Evolutionary conservation across 2,329 filamentous ascomycete species (phyloP).

Genomic region (Phyllosticta citriasiana): DNA sequence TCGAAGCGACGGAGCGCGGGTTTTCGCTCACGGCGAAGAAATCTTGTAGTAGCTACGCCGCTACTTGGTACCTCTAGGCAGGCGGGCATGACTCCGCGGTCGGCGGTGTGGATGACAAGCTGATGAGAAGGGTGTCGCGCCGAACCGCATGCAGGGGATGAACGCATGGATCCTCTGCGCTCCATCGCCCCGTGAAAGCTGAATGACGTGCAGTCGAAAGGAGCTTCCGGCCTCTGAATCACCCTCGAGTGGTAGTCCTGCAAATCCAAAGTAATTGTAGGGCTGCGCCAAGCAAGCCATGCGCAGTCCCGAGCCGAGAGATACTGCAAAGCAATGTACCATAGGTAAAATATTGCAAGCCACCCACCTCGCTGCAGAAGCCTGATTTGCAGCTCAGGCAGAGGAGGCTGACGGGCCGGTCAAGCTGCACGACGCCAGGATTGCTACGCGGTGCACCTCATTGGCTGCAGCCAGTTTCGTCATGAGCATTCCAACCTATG

Average conservation of each 20-base stretch:
- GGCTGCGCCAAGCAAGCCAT: not conserved
- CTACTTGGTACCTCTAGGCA: not conserved
- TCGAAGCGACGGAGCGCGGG: not conserved
- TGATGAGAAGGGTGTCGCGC: not conserved
- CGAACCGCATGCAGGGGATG: not conserved
- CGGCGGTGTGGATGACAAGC: not conserved
- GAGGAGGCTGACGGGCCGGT: not conserved
- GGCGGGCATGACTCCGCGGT: not conserved
- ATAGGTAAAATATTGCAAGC: not conserved
- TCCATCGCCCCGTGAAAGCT: not conserved
- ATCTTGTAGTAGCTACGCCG: not conserved
- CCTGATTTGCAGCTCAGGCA: not conserved
- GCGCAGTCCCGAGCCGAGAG: not conserved
- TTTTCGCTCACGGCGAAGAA: not conserved
- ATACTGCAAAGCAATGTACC: not conserved
- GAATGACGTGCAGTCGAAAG: not conserved
- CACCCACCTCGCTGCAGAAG: not conserved
- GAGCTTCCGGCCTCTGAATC: not conserved
- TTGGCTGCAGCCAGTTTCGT: not conserved
- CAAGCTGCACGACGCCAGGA: not conserved
- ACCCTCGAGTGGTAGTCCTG: not conserved
- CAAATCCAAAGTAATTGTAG: not conserved
- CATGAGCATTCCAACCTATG: not conserved
- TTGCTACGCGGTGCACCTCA: not conserved
- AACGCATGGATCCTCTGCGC: not conserved